Base-by-base conservation (phyloP, 2,329 filamentous ascomycete genomes). In the Colletotrichum ledebouriae region DNA sequence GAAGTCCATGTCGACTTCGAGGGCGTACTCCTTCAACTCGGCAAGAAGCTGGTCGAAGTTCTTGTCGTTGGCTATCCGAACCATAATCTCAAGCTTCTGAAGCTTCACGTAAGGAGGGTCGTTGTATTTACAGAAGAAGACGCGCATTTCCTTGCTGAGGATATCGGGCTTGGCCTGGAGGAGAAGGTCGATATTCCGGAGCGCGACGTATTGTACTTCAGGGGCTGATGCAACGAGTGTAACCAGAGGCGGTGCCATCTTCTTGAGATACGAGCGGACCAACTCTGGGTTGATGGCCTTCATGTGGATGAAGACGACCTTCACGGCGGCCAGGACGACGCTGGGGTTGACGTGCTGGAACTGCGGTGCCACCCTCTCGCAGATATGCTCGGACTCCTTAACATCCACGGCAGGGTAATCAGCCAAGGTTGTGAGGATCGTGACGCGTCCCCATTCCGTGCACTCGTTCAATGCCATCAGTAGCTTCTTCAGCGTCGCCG, bases 51-150 rank as follows among this genome's bases (percentile, higher is more conserved):
- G 96, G 76, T 99, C 96, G 69, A 95, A 95, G 77, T 98, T 99
- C 77, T 91, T 92, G 73, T 98, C 94, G 81, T 98, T 98, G 70
- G 95, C 94, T 89, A 99, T 98, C 79, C 96, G 91, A 55, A 99
- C 95, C 96, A 99, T 98, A 71, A 98, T 98, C 78, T 99, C 96
- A 57, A 99, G 88, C 78, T 99, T 99, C 77, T 97, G 92, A 69
- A 99, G 89, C 80, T 99, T 99, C 75, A 99, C 90, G 78, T 99
- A 99, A 22, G 94, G 94, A 2, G 96, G 95, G 74, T 99, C 96
- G 78, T 98, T 98, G 84, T 99, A 99, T 82, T 99, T 99, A 90
- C 96, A 99, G 83, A 99, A 99, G 83, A 99, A 99, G 9, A 99
- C 96, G 50, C 96, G 90, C 75, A 99, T 89, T 80, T 99, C 96